Conservation (phyloP, 495 filamentous ascomycete genomes). For the Penicillium ucsense region DNA sequence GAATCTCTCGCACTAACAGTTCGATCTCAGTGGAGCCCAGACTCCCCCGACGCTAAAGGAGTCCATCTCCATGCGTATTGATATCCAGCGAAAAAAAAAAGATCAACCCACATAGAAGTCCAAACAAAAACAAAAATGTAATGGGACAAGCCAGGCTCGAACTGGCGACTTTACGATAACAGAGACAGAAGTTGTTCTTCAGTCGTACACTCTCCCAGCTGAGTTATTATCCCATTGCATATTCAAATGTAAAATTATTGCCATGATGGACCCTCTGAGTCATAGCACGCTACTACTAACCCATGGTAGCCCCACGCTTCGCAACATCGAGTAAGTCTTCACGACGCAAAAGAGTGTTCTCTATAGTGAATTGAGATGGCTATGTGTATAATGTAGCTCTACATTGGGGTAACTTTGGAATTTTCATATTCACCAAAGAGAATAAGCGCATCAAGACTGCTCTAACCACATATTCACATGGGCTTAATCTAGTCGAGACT, state of each 20-base stretch:
- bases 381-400: no score
- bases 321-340: neutral
- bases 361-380: no score
- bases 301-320: no score
- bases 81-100: neutral
- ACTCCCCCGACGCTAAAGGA: no score
- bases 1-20: no score
- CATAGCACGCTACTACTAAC: neutral
- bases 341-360: neutral
- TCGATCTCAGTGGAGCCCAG: no score
- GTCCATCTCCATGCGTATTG: neutral
- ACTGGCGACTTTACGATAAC: constrained; percentile 1
- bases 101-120: neutral
- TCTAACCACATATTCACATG: no score
- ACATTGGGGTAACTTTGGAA: no score
- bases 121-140: neutral
- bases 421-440: no score
- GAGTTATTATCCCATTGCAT: constrained; percentile 2
- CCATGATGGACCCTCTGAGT: neutral
- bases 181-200: neutral
- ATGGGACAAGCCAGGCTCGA: constrained; percentile 1
- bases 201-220: constrained; percentile 1
- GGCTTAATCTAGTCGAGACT: no score
- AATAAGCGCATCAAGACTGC: no score
- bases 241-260: no score